Evolutionary conservation across 2,329 filamentous ascomycete genomes (phyloP), one percentile per base, ranked within the genome.

Genomic region (Polytolypa hystricis): DNA sequence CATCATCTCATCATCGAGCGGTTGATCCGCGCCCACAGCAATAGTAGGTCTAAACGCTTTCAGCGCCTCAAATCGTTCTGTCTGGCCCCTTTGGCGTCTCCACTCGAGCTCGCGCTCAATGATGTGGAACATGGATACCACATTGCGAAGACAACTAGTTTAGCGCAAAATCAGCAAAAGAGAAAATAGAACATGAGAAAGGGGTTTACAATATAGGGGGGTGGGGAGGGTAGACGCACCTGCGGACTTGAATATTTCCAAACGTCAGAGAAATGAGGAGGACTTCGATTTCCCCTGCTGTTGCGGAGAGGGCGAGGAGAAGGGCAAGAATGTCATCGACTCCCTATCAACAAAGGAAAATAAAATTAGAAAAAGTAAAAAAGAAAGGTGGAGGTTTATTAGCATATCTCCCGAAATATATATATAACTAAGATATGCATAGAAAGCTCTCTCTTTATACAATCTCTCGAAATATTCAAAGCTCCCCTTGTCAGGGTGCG

Each of bases 271-370:
- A 93, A 39, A 98, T 70, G 59, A 96, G 72, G 31, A 83, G 61
- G 23, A 96, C 68, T 57, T 96, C 84, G 15, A 96, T 69, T 54
- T 96, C 89, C 48, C 93, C 82, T 0, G 81, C 73, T 16, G 74
- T 77, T 21, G 84, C 79, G 36, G 85, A 81, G 42, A 96, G 74
- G 3, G 91, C 87, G 34, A 96, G 70, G 21, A 98, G 70, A 58
- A 96, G 73, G 30, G 86, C 89, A 43, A 96, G 70, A 37, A 91
- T 71, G 70, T 98, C 91, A 63, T 98, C 91, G 48, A 91, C 81
- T 44, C 89, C 86, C 63, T 66, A 21, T 14, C 5, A 39, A 17
- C 30, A 14, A 30, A 4, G 8, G 21, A 14, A 32, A 28, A 5
- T 11, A 14, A 14, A 31, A 10, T 30, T 7, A 29, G n/a, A 12